Base-by-base conservation (phyloP, 164 flowering plant genomes). In the Annona cherimola region DNA sequence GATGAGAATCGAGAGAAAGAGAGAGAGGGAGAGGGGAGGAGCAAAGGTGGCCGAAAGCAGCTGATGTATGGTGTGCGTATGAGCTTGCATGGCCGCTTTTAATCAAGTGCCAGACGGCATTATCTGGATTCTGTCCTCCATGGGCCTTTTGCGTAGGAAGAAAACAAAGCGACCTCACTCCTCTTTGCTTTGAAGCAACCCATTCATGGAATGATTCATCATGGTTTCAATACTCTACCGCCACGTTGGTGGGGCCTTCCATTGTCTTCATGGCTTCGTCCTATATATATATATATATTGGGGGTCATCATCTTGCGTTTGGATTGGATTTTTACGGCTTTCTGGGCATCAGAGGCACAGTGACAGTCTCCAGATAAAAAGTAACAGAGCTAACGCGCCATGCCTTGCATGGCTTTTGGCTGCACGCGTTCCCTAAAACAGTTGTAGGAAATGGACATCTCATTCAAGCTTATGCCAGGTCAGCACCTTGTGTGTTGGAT, bases 131-230 rank as follows among this genome's bases (percentile, higher is more conserved):
- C 60, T 57, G 73, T 60, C 65, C 14, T 40, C 26, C 73, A 26
- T 26, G 35, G 35, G 35, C 35, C 65, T 73, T 83, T 84, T 84
- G 68, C 41, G 44, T 68, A 19, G 42, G 70, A 79, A 82, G 86
- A 72, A 79, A 80, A 45, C 50, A 66, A 76, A 74, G 71, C 76
- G 74, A 63, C 79, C n/a, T 11, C 41, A 61, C 35, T 45, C 69
- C 39, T 61, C 50, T 40, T 57, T 40, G 63, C 71, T 57, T 57
- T 44, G 35, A n/a, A 45, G 50, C 20, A 67, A 43, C 42, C 35
- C 3, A 43, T 8, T n/a, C 5, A 2, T 61, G 63, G 19, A 6
- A 20, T 18, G 39, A n/a, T n/a, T 26, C 35, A 26, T 26, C 35
- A 26, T 26, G 35, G 35, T 26, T 26, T 26, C 35, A 26, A 26